Evolutionary conservation across 2,329 filamentous ascomycete species (phyloP), one percentile per base, ranked within the genome.

Genomic region (Colletotrichum sp.): DNA sequence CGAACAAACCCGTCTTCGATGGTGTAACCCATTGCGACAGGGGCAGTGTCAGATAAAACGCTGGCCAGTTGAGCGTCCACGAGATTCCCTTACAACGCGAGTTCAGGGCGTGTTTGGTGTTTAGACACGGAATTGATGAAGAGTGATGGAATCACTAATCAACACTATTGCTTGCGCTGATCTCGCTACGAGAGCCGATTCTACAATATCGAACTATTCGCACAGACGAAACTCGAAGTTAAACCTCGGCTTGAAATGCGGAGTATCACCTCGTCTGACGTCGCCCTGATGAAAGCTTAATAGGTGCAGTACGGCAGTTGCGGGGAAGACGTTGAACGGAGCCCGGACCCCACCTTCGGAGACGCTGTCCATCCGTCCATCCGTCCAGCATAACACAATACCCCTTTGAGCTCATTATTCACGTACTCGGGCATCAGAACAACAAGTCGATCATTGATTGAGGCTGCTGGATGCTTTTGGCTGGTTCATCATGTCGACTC

Each of bases 1-100:
- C 27, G 27, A 27, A 73, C 54, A 38, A 70, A 70, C 8, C 36
- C 29, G 29, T 70, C 70, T 55, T 73, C 66, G 31, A 73, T 73
- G 12, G 70, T 73, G 59, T 66, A 70, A 4, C 66, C 70, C 70
- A 73, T 73, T 11, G 5, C 9, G 27, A 33, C 58, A 31, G 18
- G 29, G 34, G 6, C 15, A 12, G 11, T 24, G 18, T 15, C n/a
- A 8, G 11, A 13, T 38, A 8, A 3, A 24, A 31, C n/a, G 34
- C 5, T 33, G 21, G 18, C 5, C 55, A 7, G 27, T 31, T 31
- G 55, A 33, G 27, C 15, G 9, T 21, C 18, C 43, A 21, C 18
- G 43, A 47, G 9, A 43, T 47, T 6, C n/a, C 6, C 43, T 47
- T 12, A 47, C 43, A 21, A n/a, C 43, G 18, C 18, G n/a, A 21